Percentiles rank a stretch among this genome's conserved stretches.
phyloP scores from a whole-genome alignment of 768 basidiomycete genomes.

The Pleurotus cornucopiae region DNA sequence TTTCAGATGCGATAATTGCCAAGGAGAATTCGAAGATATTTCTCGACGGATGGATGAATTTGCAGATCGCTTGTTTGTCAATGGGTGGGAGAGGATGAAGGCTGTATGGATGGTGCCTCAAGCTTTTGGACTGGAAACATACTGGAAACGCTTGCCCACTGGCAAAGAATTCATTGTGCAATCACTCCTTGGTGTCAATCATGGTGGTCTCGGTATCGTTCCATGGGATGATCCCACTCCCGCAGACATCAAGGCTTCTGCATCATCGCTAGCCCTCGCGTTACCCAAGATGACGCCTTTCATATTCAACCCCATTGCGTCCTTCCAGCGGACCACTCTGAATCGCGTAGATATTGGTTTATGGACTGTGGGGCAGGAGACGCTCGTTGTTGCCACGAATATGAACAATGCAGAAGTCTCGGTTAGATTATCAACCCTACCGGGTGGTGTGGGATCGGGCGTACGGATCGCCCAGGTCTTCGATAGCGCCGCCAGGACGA shows the following conservation, averaged over 20 bases:
- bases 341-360: conserved; percentile 44
- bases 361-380: conserved; percentile 38
- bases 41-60: conserved; percentile 65
- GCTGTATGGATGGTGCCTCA: conserved; percentile 81
- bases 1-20: conserved; percentile 53
- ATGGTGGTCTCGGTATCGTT: conserved; percentile 59
- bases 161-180: conserved; percentile 68
- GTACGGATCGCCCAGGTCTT: conserved; percentile 16
- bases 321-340: conserved; percentile 34
- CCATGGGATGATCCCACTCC: conserved; percentile 55
- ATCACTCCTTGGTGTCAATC: conserved; percentile 64
- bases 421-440: conserved; percentile 23
- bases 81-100: conserved; percentile 67
- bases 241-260: conserved; percentile 46
- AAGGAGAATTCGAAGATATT: conserved; percentile 68
- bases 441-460: conserved; percentile 4
- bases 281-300: conserved; percentile 41
- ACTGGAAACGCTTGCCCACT: conserved; percentile 62
- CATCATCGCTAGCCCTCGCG: conserved; percentile 44
- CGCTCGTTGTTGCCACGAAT: conserved; percentile 49
- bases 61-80: conserved; percentile 48
- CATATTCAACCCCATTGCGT: conserved; percentile 38
- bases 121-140: conserved; percentile 61
- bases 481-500: conserved; percentile 17
- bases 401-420: conserved; percentile 35